Conservation (phyloP, 495 filamentous ascomycete genomes). For the Recurvomyces mirabilis region DNA sequence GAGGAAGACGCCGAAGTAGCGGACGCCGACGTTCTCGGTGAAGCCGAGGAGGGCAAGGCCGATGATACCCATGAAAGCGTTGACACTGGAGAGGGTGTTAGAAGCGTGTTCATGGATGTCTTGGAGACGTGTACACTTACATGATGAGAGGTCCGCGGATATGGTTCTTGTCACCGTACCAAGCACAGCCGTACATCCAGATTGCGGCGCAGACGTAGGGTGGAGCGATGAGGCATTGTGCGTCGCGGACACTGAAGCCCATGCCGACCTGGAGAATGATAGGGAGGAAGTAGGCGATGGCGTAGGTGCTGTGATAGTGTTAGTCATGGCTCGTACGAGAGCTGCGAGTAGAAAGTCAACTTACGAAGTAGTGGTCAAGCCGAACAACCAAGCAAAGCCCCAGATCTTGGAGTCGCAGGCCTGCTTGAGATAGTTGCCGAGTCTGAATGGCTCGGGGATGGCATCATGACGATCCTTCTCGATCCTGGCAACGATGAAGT, state of each 20-base stretch:
- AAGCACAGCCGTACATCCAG: conserved; percentile 44
- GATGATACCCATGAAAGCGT: conserved; percentile 37
- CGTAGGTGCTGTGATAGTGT: conserved; percentile 35
- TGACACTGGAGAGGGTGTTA: too few species aligned
- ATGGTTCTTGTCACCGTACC: conserved; percentile 40
- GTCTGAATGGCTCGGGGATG: conserved; percentile 37
- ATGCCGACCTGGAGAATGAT: conserved; percentile 49
- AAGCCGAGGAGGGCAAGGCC: conserved; percentile 45
- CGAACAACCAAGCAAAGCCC: conserved; percentile 49
- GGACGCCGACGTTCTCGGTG: conserved; percentile 35
- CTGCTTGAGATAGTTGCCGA: conserved; percentile 39
- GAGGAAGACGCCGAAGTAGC: conserved; percentile 57
- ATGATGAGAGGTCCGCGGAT: conserved; percentile 47
- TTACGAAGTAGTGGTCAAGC: conserved; percentile 43
- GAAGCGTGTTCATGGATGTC: too few species aligned
- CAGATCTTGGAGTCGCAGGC: conserved; percentile 49
- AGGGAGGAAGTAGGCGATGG: conserved; percentile 57
- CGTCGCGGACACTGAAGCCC: conserved; percentile 42
- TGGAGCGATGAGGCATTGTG: conserved; percentile 55
- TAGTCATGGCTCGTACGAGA: not conserved
- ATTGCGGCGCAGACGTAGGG: conserved; percentile 51
- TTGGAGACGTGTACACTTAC: too few species aligned
- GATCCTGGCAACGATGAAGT: conserved; percentile 47
- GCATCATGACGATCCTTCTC: conserved; percentile 46
- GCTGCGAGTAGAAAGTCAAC: not conserved